Evolutionary conservation across 2,329 filamentous ascomycete species (phyloP), one percentile per base, ranked within the genome.

Genomic region (Phialemoniopsis sp.): DNA sequence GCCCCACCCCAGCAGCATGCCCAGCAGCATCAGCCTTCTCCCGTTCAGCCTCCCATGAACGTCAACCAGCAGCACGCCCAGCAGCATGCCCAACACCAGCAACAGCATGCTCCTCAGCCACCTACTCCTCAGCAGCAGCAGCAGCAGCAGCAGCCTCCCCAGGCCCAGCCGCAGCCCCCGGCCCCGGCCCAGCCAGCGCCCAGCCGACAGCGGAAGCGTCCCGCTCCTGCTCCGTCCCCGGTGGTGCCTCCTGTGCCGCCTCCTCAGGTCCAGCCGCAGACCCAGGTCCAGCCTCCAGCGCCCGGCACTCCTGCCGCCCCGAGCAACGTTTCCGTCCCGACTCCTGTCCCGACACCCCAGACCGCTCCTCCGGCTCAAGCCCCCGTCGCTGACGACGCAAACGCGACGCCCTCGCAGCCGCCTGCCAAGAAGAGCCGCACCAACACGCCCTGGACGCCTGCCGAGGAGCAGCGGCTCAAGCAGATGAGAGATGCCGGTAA

Each of bases 361-460:
- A 62, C 70, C 4, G 56, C 64, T 26, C 60, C 59, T 17, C 46
- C 46, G 51, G 51, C 43, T 37, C 58, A 38, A 37, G 61, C 42
- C 39, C 50, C 41, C 32, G 50, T 34, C 46, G 41, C 49, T 6
- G 62, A 66, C 16, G 61, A 67, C 26, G 47, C 53, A 7, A 57
- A 53, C 14, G 43, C 51, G 2, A 56, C 58, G 2, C 51, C 63
- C 1, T 51, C 53, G 51, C 73, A 72, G 19, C 78, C 80, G 2
- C 80, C 81, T 7, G 72, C 78, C 35, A 98, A 97, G 71, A 96
- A 96, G 70, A 93, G 89, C 54, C 78, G 93, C 44, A 97, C 93
- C n/a, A 98, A 98, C 59, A 98, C 93, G 3, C 93, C 93, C 1
- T 98, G 93, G 93, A 96, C 90, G 3, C 88, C 91, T 3, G 87